Base-by-base conservation (phyloP, 192 early-diverging fungal genomes). In the Entophlyctis luteolus region DNA sequence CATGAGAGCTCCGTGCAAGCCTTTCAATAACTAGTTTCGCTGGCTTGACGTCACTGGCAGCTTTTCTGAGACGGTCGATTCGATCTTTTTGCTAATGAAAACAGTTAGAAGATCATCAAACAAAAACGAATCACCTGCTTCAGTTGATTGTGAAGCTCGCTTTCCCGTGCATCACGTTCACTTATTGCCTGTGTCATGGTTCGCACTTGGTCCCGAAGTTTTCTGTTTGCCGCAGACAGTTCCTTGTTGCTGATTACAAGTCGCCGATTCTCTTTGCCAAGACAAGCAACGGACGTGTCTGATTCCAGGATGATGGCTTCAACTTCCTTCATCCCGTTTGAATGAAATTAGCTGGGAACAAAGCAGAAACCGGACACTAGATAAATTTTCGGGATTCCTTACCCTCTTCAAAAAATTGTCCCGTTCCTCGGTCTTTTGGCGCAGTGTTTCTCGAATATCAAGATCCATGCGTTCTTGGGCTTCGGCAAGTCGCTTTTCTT, bases 221-320 rank as follows among this genome's bases (percentile, higher is more conserved):
- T n/a, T 0, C 70, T 39, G 65, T 71, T 71, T 18, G 55, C 70
- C 8, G 34, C 52, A 0, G 52, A 46, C 18, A 71, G 10, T 16
- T 65, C 70, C 28, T 65, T 71, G 12, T 63, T 55, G 33, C 33
- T 47, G 10, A 22, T 32, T 8, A 63, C 59, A 1, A 71, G 53
- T 31, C 70, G 32, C 22, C 60, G 59, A 65, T 71, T 71, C 35
- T 71, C 70, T 23, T 65, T 71, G 20, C 45, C 70, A 4, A 71
- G 46, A 8, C 39, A n/a, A 1, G 57, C 53, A 4, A 71, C 27
- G 25, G 59, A 54, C 25, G 48, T n/a, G 33, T 71, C 70, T 0
- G 48, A 35, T 42, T 52, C 23, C 2, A 25, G 20, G 4, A 71
- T 63, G 31, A 71, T 55, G 10, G 59, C 31, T 33, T 63, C 70